Conservation (phyloP, 495 filamentous ascomycete species). For the Cercophora newfieldiana region DNA sequence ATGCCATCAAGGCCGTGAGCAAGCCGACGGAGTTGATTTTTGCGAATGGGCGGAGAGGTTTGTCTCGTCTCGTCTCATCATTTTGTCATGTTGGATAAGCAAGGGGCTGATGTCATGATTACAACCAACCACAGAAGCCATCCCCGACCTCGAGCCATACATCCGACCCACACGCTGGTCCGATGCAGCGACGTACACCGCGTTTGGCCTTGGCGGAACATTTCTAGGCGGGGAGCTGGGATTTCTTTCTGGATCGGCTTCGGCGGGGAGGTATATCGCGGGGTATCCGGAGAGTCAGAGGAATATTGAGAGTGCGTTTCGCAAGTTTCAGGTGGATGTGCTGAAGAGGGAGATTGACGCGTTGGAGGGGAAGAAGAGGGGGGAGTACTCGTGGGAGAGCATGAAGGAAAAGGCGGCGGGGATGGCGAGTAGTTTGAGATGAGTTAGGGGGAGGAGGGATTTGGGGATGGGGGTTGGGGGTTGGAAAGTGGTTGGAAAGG, state of each 20-base stretch:
- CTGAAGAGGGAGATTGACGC: slow-evolving; percentile 57
- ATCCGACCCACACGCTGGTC: slow-evolving; percentile 58
- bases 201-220: slow-evolving; percentile 60
- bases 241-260: slow-evolving; percentile 54
- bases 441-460: too few relatives aligned
- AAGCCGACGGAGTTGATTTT: slow-evolving; percentile 64
- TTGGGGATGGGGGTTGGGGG: not conserved
- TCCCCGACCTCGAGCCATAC: slow-evolving; percentile 61
- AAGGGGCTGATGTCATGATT: not conserved
- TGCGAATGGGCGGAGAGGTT: slow-evolving; percentile 59
- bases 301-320: slow-evolving; percentile 65
- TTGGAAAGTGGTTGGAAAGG: too few relatives aligned
- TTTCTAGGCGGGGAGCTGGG: slow-evolving; percentile 67
- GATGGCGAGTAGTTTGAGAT: slow-evolving; percentile 17
- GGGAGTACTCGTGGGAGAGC: slow-evolving; percentile 15
- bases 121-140: slow-evolving; percentile 44
- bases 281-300: slow-evolving; percentile 53
- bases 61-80: not conserved
- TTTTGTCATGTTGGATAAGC: not conserved
- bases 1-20: slow-evolving; percentile 57
- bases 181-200: slow-evolving; percentile 62
- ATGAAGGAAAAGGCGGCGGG: slow-evolving; percentile 19
- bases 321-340: slow-evolving; percentile 61
- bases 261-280: slow-evolving; percentile 52
- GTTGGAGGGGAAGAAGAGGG: slow-evolving; percentile 45